Base-by-base conservation (phyloP, 768 basidiomycete species). In the Agrocybe praecox region DNA sequence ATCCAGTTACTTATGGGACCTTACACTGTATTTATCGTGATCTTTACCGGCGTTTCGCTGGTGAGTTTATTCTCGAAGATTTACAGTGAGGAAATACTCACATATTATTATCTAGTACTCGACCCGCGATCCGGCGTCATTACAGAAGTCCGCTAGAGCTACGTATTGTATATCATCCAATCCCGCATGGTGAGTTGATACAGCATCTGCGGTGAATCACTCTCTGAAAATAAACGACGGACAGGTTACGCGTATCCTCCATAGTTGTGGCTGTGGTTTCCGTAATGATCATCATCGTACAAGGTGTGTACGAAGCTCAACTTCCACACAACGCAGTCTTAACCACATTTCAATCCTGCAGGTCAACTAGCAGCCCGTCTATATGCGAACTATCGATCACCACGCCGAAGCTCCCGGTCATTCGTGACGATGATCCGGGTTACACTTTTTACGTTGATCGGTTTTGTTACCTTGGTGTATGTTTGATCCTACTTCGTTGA, bases 101-200 rank as follows among this genome's bases (percentile, higher is more conserved):
- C 34, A 36, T 24, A 26, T 4, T 19, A 14, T 21, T 11, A 43
- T 32, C 1, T 29, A 67, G 65, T 67, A 55, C 24, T 49, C 55
- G 21, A 46, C 56, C 17, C 49, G 56, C 49, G 57, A 62, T 18
- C 64, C 64, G 12, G 15, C 11, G 9, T 55, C 49, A 6, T 52
- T 67, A 23, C 52, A 48, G n/a, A 63, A 61, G 21, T 53, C 52
- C 1, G 10, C 19, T 2, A 49, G 50, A 42, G 63, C 63, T 15
- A 63, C 66, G 29, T 67, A 67, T 48, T 67, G 66, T 21, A 24
- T 59, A 12, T 62, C 64, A 6, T 54, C 15, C 0, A 52, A 67
- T 23, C 9, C 29, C 10, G 23, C 55, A 18, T 67, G 66, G 66
- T 66, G 21, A 10, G 60, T 26, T 22, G 10, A 11, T 14, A 23